These are phyloP conservation scores for Boletus rubropictus DNA, from an alignment of 768 basidiomycete species.

Conservation along the genomic window DNA sequence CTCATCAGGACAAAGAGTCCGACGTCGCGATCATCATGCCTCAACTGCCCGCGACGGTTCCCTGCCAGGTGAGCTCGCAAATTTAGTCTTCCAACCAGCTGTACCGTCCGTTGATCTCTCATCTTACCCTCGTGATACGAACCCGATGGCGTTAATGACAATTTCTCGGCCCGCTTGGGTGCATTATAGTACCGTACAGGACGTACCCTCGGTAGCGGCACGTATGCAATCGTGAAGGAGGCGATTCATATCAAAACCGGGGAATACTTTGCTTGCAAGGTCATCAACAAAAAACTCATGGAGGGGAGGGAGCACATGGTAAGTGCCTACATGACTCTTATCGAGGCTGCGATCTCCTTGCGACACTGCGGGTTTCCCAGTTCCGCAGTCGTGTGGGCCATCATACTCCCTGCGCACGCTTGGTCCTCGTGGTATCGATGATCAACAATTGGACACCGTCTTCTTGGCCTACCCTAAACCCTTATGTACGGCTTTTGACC, in stretches of 20 bases:
- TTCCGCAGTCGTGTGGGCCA: slow-evolving; percentile 1
- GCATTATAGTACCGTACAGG: slow-evolving; percentile 72
- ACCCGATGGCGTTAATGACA: slow-evolving; percentile 6
- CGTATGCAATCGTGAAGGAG: slow-evolving; percentile 93
- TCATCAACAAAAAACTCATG: slow-evolving; percentile 99
- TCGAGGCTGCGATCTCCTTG: slow-evolving; percentile 6
- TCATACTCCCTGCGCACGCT: no score
- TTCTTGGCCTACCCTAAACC: slow-evolving; percentile 12
- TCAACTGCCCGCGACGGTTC: slow-evolving; percentile 35
- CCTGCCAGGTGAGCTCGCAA: slow-evolving; percentile 38
- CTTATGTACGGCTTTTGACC: slow-evolving; percentile 10
- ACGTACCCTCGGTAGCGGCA: slow-evolving; percentile 83
- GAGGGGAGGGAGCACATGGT: slow-evolving; percentile 98
- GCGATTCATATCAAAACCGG: slow-evolving; percentile 90
- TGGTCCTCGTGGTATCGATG: not conserved
- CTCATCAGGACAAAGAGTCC: slow-evolving; percentile 14
- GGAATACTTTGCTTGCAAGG: slow-evolving; percentile 97
- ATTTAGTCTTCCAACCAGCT: not conserved
- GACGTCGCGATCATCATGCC: slow-evolving; percentile 23
- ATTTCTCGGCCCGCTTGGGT: not conserved
- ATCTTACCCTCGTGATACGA: not conserved
- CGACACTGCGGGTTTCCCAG: not conserved
- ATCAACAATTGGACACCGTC: slow-evolving; percentile 7
- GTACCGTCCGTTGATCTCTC: not conserved
- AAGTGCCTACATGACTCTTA: slow-evolving; percentile 20